Conservation (phyloP, 1,284 basidiomycete genomes). For the Tetrapyrgos nigripes region DNA sequence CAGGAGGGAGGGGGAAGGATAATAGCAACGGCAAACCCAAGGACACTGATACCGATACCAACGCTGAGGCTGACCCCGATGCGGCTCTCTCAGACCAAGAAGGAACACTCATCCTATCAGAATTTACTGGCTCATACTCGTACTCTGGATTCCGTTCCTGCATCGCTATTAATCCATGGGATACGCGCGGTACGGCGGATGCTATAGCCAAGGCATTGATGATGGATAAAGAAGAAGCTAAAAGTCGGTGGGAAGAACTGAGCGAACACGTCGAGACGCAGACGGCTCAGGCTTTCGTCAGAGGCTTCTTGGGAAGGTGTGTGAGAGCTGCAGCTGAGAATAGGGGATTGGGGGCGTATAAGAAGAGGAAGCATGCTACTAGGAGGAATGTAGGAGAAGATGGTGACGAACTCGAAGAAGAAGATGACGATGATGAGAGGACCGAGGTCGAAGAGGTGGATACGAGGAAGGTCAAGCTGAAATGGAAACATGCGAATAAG, state of each 20-base stretch:
- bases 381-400: not conserved
- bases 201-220: conserved; percentile 83
- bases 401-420: conserved; percentile 6
- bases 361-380: conserved; percentile 16
- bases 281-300: conserved; percentile 86
- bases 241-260: conserved; percentile 83
- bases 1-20: conserved; percentile 57
- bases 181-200: conserved; percentile 73
- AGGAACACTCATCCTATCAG: conserved; percentile 8
- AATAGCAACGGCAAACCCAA: not conserved
- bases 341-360: conserved; percentile 31
- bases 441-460: conserved; percentile 46
- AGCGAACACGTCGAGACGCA: conserved; percentile 89
- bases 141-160: conserved; percentile 88
- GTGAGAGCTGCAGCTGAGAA: conserved; percentile 72
- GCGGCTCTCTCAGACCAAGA: conserved; percentile 42
- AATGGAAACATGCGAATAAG: conserved; percentile 64
- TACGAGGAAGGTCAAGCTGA: conserved; percentile 56
- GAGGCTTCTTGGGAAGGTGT: conserved; percentile 77
- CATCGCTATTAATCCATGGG: conserved; percentile 87
- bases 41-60: too few species aligned
- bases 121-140: conserved; percentile 89
- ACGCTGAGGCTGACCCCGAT: too few species aligned
- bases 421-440: not conserved
- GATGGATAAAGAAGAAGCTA: conserved; percentile 78